Evolutionary conservation across 305 asterid species (phyloP), one percentile per base, ranked within the genome.

Genomic region (Fraxinus paxiana): DNA sequence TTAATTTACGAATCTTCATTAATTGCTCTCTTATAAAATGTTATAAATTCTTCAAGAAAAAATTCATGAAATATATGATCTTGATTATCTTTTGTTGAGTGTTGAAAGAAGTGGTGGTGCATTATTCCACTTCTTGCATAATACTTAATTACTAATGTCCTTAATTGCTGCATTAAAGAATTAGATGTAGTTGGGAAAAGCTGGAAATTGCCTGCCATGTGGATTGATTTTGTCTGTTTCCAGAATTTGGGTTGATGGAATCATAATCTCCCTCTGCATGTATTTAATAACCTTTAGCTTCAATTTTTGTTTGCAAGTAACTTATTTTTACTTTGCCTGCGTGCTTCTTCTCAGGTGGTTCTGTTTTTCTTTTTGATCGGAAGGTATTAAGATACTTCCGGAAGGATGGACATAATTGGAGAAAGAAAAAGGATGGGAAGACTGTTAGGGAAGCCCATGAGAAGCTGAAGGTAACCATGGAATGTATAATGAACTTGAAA

Each of bases 371-470:
- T 79, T 94, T 94, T 84, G 94, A 94, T 83, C 92, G 98, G 80
- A 92, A 92, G 90, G 92, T 90, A 38, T 86, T 94, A 71, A 84
- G 97, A 80, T 92, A 91, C 86, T 92, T 94, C 81, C 92, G 98
- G 74, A 94, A 94, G 87, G 98, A 94, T 86, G 97, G 93, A 31
- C 97, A 94, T 86, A 92, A 88, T 73, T 94, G 98, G 98, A 90
- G 97, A 87, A 92, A 94, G 85, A 94, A 94, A 87, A 92, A 84
- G 87, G 97, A 94, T 77, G 98, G 97, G 78, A 94, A 92, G 87
- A 92, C 98, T 81, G 90, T 92, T 65, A 92, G 89, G 90, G 98
- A 94, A 88, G 98, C 98, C 22, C 98, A 94, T 33, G 98, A 94
- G 87, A 94, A 94, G 87, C 89, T 94, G 81, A 94, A 94, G 94